Evolutionary conservation across 768 basidiomycete genomes (phyloP), one percentile per base, ranked within the genome.

Genomic region (Bullera alba): DNA sequence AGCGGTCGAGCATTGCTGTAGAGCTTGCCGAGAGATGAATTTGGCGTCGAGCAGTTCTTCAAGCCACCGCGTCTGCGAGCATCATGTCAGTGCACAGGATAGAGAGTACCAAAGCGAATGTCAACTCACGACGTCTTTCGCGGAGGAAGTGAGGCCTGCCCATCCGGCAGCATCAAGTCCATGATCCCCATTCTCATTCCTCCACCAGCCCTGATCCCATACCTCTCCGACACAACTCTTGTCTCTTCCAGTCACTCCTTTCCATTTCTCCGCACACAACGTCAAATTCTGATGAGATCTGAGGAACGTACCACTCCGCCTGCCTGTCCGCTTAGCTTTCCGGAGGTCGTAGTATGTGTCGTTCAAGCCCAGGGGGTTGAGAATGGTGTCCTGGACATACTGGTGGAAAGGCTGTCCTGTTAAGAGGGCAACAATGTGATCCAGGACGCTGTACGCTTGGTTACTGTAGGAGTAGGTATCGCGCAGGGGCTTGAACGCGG

Each of bases 41-140:
- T 34, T n/a, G 4, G 29, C 26, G 17, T 53, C 42, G n/a, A 65
- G 48, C 0, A 60, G 42, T 25, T 47, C 45, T 42, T 57, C 35
- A 3, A 57, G 37, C 59, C 59, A 60, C 42, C 37, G 51, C 4
- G 52, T 34, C 59, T 57, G 35, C 7, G 35, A n/a, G n/a, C n/a
- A n/a, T n/a, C n/a, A n/a, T n/a, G n/a, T n/a, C 35, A 16, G 30
- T 35, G 16, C 51, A 14, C 12, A 29, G 27, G 14, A 36, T 43
- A 8, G 51, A 50, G 38, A 61, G 53, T 1, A 61, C 50, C 3
- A 56, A 59, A 2, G 57, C 56, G 15, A 53, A 39, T 12, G 56
- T 53, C 28, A 28, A 36, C 22, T 54, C 36, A 42, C 29, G 14
- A 21, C 41, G 47, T 7, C 37, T 48, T 16, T 57, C 46, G 15